Base-by-base conservation (phyloP, 2,329 filamentous ascomycete species). In the Geosmithia putterillii region DNA sequence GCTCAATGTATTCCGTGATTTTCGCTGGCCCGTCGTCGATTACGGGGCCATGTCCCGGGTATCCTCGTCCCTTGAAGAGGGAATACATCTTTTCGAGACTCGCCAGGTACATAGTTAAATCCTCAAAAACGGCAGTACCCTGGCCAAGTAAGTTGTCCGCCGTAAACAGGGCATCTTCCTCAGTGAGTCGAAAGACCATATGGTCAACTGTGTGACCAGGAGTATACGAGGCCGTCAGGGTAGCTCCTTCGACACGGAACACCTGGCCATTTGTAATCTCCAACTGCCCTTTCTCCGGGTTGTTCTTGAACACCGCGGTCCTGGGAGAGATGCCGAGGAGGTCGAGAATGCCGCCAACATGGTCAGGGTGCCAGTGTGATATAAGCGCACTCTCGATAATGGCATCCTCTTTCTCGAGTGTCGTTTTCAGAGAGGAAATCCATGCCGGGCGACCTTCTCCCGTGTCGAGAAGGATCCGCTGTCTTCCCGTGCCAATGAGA, bases 341-440 rank as follows among this genome's bases (percentile, higher is more conserved):
- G 52, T 94, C 79, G 3, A 65, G 58, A 20, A 95, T 74, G 7
- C 92, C 92, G 20, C 80, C 76, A 7, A 81, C 73, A 57, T 98
- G 92, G 56, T 98, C 92, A 37, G 67, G 74, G 57, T 98, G 92
- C 87, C 89, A 94, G 60, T 98, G 92, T 0, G 89, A 94, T 41
- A 98, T 69, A 19, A 98, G 69, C 0, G 81, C 79, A 17, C 71
- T 66, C n/a, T 76, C 69, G 20, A 96, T 67, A 0, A 69, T 74
- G 18, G 83, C 82, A 20, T 79, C 72, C 57, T 94, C 85, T 20
- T 76, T 64, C 7, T 68, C 60, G 3, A 96, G 70, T 0, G 81
- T 76, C 4, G 69, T 63, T 49, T 75, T 73, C 32, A 98, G 63
- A 0, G 76, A 73, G 0, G 70, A 60, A 37, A 78, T 70, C 90